Evolutionary conservation across 2,329 filamentous ascomycete species (phyloP).

Genomic region (Colletotrichum shisoi): DNA sequence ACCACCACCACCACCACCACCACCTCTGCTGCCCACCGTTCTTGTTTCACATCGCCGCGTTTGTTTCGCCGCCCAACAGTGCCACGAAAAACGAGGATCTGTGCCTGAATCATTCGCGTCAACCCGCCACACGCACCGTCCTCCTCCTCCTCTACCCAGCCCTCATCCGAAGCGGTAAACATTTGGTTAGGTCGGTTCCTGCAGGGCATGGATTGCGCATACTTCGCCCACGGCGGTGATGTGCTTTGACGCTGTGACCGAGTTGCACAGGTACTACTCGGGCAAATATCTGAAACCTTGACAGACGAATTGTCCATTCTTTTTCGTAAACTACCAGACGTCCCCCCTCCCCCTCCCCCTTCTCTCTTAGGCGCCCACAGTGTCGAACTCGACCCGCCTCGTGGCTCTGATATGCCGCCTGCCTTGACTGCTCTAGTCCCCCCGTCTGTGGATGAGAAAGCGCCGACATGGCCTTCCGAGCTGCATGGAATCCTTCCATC

Average conservation of each 20-base stretch:
- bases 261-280: conserved; percentile 31
- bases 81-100: conserved; percentile 30
- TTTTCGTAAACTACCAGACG: conserved; percentile 28
- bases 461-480: conserved; percentile 37
- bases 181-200: conserved; percentile 28
- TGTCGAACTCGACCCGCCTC: conserved; percentile 30
- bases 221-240: conserved; percentile 17
- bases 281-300: conserved; percentile 39
- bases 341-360: conserved; percentile 4
- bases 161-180: conserved; percentile 36
- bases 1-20: conserved; percentile 12
- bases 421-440: conserved; percentile 33
- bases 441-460: conserved; percentile 31
- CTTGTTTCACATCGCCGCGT: conserved; percentile 38
- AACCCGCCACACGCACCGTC: conserved; percentile 26
- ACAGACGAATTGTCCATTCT: conserved; percentile 38
- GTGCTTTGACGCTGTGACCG: conserved; percentile 33
- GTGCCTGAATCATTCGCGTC: conserved; percentile 25
- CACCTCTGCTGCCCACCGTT: conserved; percentile 33
- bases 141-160: conserved; percentile 28
- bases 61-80: conserved; percentile 33
- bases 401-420: conserved; percentile 27
- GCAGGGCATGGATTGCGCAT: conserved; percentile 28
- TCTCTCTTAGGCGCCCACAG: background rate
- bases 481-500: conserved; percentile 38